phyloP scores from a whole-genome alignment of 31 red algal species.

The Porphyra umbilicalis region DNA sequence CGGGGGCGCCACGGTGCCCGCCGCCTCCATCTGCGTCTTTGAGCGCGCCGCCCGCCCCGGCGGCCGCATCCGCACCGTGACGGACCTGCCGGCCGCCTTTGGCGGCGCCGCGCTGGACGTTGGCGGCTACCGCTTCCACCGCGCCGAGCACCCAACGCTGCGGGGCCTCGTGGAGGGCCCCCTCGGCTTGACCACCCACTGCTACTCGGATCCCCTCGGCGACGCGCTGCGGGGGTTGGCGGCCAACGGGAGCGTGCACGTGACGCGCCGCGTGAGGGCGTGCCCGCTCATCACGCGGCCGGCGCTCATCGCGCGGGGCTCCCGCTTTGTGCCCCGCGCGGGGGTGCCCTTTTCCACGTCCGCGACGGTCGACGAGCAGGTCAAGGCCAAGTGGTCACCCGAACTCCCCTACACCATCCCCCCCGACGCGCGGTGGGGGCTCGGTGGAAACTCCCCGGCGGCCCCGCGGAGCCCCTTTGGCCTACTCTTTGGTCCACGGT shows the following conservation, averaged over 20 bases:
- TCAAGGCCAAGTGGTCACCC: background rate
- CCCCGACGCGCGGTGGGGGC: conserved; percentile 11
- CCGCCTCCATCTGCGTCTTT: conserved; percentile 25
- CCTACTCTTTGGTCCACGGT: conserved; percentile 4
- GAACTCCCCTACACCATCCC: conserved; percentile 26
- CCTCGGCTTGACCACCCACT: conserved; percentile 6
- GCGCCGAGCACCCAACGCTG: conserved; percentile 8
- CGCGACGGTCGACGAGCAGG: background rate
- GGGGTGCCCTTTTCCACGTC: background rate
- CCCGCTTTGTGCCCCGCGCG: conserved; percentile 4
- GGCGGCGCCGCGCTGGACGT: conserved; percentile 20
- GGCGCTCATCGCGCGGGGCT: conserved; percentile 6
- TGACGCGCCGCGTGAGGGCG: background rate
- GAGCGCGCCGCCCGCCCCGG: conserved; percentile 26
- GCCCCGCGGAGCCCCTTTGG: conserved; percentile 5
- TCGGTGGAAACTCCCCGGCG: background rate
- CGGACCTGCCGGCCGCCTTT: conserved; percentile 14
- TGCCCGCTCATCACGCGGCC: background rate
- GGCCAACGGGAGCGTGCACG: background rate
- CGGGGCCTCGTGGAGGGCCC: conserved; percentile 13
- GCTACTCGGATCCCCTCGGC: conserved; percentile 25
- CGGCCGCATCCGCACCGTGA: conserved; percentile 42
- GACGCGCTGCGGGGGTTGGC: background rate
- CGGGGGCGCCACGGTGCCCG: background rate
- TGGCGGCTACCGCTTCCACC: conserved; percentile 33